Percentiles rank a stretch among this genome's conserved stretches.
Conservation (phyloP, 2,329 filamentous ascomycete genomes). For the Pyrenophora seminiperda region DNA sequence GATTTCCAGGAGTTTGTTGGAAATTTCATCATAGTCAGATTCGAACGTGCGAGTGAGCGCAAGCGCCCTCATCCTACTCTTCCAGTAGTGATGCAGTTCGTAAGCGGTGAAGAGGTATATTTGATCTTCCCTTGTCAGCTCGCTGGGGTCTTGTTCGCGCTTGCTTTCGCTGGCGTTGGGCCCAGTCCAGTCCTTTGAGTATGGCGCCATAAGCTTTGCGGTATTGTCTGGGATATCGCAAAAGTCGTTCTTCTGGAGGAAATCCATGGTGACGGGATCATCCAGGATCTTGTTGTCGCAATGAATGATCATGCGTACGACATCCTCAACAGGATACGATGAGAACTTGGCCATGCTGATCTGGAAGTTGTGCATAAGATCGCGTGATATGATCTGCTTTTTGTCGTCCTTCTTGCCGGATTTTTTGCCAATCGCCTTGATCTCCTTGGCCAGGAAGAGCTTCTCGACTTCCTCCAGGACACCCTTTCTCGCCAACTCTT, state of each 20-base stretch:
- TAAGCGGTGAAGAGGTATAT: conserved; percentile 92
- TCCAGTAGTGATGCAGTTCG: conserved; percentile 98
- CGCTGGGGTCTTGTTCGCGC: conserved; percentile 82
- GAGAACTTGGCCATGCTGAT: conserved; percentile 95
- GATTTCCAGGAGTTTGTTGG: conserved; percentile 82
- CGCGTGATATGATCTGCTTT: conserved; percentile 93
- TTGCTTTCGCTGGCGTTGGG: conserved; percentile 77
- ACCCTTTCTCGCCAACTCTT: conserved; percentile 89
- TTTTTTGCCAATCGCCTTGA: conserved; percentile 78
- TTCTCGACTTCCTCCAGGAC: conserved; percentile 98
- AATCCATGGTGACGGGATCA: conserved; percentile 93
- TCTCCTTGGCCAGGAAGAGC: conserved; percentile 95
- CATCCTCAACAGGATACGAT: conserved; percentile 78
- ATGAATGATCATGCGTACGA: conserved; percentile 93
- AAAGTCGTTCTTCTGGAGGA: conserved; percentile 88
- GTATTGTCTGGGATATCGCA: conserved; percentile 92
- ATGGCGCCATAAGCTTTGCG: conserved; percentile 88
- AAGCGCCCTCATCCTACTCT: conserved; percentile 91
- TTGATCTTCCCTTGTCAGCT: conserved; percentile 93
- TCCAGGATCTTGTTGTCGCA: conserved; percentile 89
- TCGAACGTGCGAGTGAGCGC: conserved; percentile 83
- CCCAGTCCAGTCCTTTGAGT: conserved; percentile 95
- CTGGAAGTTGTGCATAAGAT: conserved; percentile 63
- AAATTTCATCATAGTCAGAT: conserved; percentile 88
- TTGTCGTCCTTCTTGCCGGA: conserved; percentile 85